phyloP scores from a whole-genome alignment of 345 rosid genomes.

The Dipteronia sinensis region DNA sequence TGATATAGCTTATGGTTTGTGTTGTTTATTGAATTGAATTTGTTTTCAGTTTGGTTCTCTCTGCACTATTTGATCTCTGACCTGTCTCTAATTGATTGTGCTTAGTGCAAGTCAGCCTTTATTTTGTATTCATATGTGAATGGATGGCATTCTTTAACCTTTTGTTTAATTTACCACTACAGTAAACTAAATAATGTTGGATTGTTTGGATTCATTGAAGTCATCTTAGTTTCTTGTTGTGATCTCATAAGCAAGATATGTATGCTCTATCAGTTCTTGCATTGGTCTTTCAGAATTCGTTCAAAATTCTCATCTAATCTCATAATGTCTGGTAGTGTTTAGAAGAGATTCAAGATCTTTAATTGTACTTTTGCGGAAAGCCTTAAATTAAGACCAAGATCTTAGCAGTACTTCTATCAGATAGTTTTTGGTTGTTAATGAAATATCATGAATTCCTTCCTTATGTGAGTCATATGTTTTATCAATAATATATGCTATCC shows the following conservation, averaged over 20 bases:
- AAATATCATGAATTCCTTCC: neutral
- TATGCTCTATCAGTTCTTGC: constrained; percentile 4
- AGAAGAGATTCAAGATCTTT: neutral
- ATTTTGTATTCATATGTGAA: neutral
- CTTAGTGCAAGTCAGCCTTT: neutral
- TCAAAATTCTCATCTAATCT: neutral
- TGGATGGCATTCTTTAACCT: neutral
- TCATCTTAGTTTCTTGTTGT: neutral
- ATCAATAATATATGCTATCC: neutral
- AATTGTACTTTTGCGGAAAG: neutral
- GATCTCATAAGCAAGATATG: neutral
- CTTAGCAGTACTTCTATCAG: neutral
- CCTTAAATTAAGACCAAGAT: neutral
- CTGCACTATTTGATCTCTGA: neutral
- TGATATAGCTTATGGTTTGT: constrained; percentile 73
- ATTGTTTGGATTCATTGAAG: neutral
- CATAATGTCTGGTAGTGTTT: neutral
- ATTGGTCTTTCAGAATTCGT: neutral
- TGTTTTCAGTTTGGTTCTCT: constrained; percentile 7
- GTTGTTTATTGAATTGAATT: neutral
- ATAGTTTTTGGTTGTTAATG: neutral
- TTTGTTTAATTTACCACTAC: neutral
- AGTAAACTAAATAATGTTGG: neutral
- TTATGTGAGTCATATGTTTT: neutral
- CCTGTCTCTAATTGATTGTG: neutral